Evolutionary conservation across 176 grass and related monocot genomes (phyloP).

Genomic region (Oryza brachyantha): DNA sequence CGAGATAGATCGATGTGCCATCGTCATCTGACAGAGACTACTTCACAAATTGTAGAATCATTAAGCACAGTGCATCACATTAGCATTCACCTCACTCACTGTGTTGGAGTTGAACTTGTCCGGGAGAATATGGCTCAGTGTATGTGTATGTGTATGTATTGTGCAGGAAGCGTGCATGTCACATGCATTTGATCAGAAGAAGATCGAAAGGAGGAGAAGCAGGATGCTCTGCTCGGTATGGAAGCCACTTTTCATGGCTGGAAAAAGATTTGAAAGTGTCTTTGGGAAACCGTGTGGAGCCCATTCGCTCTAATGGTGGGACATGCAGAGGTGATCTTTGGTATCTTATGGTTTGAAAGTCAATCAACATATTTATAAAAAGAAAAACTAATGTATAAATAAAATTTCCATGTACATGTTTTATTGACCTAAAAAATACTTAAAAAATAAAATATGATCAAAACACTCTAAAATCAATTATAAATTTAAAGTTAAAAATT

Average conservation of each 20-base stretch:
- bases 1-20: neutral
- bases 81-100: neutral
- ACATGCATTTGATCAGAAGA: slow-evolving; percentile 9
- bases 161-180: neutral
- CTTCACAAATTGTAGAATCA: neutral
- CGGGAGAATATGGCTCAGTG: neutral
- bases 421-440: too few species aligned
- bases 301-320: neutral
- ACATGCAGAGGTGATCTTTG: neutral
- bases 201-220: neutral
- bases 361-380: too few species aligned
- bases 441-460: too few species aligned
- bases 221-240: neutral
- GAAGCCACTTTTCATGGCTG: slow-evolving; percentile 15
- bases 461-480: too few species aligned
- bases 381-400: too few species aligned
- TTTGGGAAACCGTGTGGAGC: slow-evolving; percentile 52
- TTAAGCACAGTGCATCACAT: neutral
- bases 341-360: too few species aligned
- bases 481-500: too few species aligned
- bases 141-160: neutral
- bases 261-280: neutral
- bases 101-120: neutral
- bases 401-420: too few species aligned
- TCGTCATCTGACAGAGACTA: neutral